Conservation (phyloP, 495 filamentous ascomycete species). For the Neurospora africana region DNA sequence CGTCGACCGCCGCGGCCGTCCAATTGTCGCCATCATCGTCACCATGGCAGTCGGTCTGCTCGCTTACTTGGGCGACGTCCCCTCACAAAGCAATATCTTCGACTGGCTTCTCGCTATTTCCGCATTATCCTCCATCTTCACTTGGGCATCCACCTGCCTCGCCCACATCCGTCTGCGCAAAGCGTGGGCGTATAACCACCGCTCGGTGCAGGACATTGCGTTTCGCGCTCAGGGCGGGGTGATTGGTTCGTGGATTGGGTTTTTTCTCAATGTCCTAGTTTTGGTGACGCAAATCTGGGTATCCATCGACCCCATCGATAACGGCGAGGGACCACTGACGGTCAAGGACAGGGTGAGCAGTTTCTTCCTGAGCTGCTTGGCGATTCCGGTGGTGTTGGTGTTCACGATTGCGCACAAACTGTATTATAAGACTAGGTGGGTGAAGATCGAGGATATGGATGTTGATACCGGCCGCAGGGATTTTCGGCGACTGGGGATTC, state of each 20-base stretch:
- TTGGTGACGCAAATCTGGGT: slow-evolving; percentile 88
- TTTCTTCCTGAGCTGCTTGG: slow-evolving; percentile 76
- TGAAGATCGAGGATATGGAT: slow-evolving; percentile 68
- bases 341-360: slow-evolving; percentile 28
- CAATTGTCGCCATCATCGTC: slow-evolving; percentile 59
- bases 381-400: slow-evolving; percentile 66
- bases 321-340: slow-evolving; percentile 21
- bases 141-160: slow-evolving; percentile 84
- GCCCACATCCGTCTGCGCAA: slow-evolving; percentile 84
- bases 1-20: slow-evolving; percentile 75
- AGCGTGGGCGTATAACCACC: slow-evolving; percentile 63
- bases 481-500: slow-evolving; percentile 60
- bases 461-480: slow-evolving; percentile 80
- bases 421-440: slow-evolving; percentile 56
- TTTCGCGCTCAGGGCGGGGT: slow-evolving; percentile 76
- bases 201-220: slow-evolving; percentile 67
- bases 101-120: slow-evolving; percentile 86
- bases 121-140: slow-evolving; percentile 82
- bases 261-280: slow-evolving; percentile 67
- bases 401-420: slow-evolving; percentile 76
- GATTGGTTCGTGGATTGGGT: slow-evolving; percentile 74
- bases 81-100: slow-evolving; percentile 53
- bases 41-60: slow-evolving; percentile 65
- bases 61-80: slow-evolving; percentile 62
- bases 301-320: slow-evolving; percentile 57